Base-by-base conservation (phyloP, 805 yeast species). In the Wickerhamiella bombiphila region DNA sequence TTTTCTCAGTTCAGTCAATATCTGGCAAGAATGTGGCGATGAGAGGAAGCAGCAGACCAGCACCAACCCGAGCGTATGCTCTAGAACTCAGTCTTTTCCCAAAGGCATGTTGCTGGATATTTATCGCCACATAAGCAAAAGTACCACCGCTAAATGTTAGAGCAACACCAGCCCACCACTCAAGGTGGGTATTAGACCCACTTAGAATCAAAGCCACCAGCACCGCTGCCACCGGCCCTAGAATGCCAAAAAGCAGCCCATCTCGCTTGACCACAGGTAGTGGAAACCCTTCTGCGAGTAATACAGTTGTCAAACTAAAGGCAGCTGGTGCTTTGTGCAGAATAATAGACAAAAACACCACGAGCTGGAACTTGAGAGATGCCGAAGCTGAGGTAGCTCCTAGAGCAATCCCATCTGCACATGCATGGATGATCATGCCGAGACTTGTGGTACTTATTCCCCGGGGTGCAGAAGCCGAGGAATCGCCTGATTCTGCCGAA, bases 261-360 rank as follows among this genome's bases (percentile, higher is more conserved):
- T 76, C 78, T 19, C 65, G 53, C 35, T 42, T 39, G 9, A 36
- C 63, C 11, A 18, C 15, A 6, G 39, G 2, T 14, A 21, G 33
- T 13, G 32, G 22, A 45, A 17, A 71, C 59, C 19, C 56, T 44
- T 17, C 47, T 34, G 24, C 48, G 40, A 22, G 60, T 22, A 80
- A 59, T 13, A 77, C 61, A 1, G 80, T 65, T 3, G 70, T 54
- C 30, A 80, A 61, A 29, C 85, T 78, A 53, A 80, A 75, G 4
- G 82, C 66, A 0, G 88, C 76, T 0, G 91, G 91, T 4, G 79
- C 60, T 54, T 80, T 80, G 60, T 80, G 91, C 22, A 76, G 50
- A 42, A 79, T 63, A 21, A 80, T 69, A 9, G 81, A 75, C 9
- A 74, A 36, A 34, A 76, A 68, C 36, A 80, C 70, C 28, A 73